Conservation (phyloP, 495 filamentous ascomycete genomes). For the Trichoderma virens region DNA sequence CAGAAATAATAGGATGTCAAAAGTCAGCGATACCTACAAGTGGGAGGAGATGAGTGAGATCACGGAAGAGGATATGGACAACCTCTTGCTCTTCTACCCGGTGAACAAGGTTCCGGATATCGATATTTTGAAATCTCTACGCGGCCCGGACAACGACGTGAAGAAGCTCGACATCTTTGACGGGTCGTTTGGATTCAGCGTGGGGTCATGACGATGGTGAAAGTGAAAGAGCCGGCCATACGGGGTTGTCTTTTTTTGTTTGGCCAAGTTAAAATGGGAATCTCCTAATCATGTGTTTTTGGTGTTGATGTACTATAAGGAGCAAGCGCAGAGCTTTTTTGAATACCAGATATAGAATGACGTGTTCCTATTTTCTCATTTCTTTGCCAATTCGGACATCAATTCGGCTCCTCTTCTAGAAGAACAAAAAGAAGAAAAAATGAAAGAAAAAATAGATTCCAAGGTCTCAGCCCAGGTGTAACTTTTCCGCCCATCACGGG, state of each 20-base stretch:
- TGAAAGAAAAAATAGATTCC: too few species aligned
- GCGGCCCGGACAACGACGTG: slow-evolving; percentile 33
- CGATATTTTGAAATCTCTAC: slow-evolving; percentile 41
- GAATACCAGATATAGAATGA: neutral
- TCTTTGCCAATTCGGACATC: neutral
- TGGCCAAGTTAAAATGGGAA: neutral
- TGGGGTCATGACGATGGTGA: slow-evolving; percentile 31
- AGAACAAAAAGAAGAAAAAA: neutral
- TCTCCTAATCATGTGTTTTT: too few species aligned
- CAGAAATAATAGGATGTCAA: slow-evolving; percentile 63
- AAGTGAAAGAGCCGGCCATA: neutral
- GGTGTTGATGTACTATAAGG: slow-evolving; percentile 1
- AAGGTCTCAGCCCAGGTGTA: too few species aligned
- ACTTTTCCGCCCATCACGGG: too few species aligned
- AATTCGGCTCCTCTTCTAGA: neutral
- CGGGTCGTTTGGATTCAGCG: slow-evolving; percentile 50
- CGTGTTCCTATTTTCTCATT: neutral
- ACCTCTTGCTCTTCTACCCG: slow-evolving; percentile 61
- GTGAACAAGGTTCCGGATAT: slow-evolving; percentile 40
- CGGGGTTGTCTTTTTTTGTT: neutral
- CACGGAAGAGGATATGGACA: slow-evolving; percentile 77
- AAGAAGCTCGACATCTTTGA: slow-evolving; percentile 45
- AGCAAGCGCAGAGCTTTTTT: neutral
- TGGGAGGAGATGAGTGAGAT: slow-evolving; percentile 81
- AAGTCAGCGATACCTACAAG: slow-evolving; percentile 79